These are phyloP conservation scores for Rhizophora apiculata DNA, from an alignment of 345 rosid genomes.

Conservation along the genomic window DNA sequence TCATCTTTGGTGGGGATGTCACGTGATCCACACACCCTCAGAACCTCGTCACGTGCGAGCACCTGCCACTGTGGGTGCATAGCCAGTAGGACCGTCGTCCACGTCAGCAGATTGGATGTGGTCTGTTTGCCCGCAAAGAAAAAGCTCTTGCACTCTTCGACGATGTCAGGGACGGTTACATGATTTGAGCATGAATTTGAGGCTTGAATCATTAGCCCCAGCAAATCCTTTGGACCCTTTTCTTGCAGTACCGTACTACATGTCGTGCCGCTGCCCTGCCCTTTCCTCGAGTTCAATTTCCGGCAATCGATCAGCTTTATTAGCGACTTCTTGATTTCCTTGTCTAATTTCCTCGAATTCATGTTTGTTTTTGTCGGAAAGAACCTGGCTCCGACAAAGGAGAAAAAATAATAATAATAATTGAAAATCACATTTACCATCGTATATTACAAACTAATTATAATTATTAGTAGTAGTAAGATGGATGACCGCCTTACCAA, in stretches of 20 bases:
- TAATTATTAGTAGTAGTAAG: too few relatives aligned
- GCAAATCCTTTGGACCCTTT: constrained; percentile 19
- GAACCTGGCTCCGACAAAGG: constrained; percentile 9
- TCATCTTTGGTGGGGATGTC: constrained; percentile 37
- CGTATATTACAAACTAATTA: too few relatives aligned
- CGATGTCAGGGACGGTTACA: constrained; percentile 36
- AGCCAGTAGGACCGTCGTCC: constrained; percentile 60
- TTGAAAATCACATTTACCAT: neutral
- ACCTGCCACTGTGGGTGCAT: constrained; percentile 60
- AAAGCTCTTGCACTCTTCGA: constrained; percentile 70
- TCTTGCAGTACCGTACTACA: constrained; percentile 6
- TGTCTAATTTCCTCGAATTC: constrained; percentile 31
- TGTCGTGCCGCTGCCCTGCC: neutral
- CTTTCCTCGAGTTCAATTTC: constrained; percentile 1
- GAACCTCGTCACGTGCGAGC: constrained; percentile 63
- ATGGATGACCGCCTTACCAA: constrained; percentile 36
- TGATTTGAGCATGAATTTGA: constrained; percentile 30
- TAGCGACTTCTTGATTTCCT: constrained; percentile 20
- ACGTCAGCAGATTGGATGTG: constrained; percentile 56
- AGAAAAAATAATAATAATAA: neutral
- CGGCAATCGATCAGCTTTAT: constrained; percentile 21
- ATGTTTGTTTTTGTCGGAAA: constrained; percentile 26
- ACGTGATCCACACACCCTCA: constrained; percentile 52
- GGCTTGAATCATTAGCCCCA: constrained; percentile 31
- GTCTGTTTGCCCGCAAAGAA: constrained; percentile 74